phyloP scores from a whole-genome alignment of 306 rosid genomes.

The Fragaria vesca region DNA sequence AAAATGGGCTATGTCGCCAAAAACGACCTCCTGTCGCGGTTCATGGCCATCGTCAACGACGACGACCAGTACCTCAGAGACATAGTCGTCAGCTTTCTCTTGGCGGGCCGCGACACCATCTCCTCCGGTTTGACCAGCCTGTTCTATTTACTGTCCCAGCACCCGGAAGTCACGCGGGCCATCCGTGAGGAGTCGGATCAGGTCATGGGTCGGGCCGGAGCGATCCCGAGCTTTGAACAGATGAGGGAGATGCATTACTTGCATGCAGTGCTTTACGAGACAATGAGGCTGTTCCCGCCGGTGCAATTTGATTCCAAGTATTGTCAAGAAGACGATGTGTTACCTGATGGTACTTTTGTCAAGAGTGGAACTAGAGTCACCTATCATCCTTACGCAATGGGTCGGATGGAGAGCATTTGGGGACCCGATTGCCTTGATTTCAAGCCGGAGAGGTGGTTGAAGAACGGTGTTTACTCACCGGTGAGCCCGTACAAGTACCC shows the following conservation, averaged over 20 bases:
- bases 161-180: conserved; percentile 37
- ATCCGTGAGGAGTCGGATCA: conserved; percentile 57
- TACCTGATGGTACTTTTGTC: conserved; percentile 82
- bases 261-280: conserved; percentile 65
- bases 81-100: conserved; percentile 65
- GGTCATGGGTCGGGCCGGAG: conserved; percentile 29
- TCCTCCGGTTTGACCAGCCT: conserved; percentile 67
- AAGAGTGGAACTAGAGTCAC: conserved; percentile 70
- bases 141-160: conserved; percentile 47
- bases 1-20: conserved; percentile 22
- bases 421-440: conserved; percentile 64
- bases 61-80: conserved; percentile 70
- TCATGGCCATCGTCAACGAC: conserved; percentile 49
- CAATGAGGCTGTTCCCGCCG: conserved; percentile 83
- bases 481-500: conserved; percentile 64
- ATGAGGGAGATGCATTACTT: conserved; percentile 63
- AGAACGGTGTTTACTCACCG: conserved; percentile 40
- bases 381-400: conserved; percentile 92
- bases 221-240: conserved; percentile 32
- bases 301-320: conserved; percentile 85
- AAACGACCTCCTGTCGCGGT: conserved; percentile 69
- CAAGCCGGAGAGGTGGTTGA: conserved; percentile 79
- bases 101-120: conserved; percentile 90
- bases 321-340: conserved; percentile 61
- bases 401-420: conserved; percentile 85